Base-by-base conservation (phyloP, 768 basidiomycete genomes). In the Ramaria rubella region DNA sequence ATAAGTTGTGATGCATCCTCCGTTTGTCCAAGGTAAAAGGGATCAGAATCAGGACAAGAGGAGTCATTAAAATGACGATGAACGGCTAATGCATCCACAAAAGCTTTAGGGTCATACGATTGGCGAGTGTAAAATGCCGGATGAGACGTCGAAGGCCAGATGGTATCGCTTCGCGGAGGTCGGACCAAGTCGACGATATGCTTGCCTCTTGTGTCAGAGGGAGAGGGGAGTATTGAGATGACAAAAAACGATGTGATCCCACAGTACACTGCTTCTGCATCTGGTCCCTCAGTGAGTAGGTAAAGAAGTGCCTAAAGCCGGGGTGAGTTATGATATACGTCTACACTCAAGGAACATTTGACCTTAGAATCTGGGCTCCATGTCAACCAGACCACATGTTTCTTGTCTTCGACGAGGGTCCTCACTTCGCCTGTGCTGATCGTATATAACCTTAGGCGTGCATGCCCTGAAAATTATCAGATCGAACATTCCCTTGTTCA, bases 361-460 rank as follows among this genome's bases (percentile, higher is more conserved):
- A 54, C 52, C 29, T 54, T 54, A 8, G 52, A 54, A 27, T 54
- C 52, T 2, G 52, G 38, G 23, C 52, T 54, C 52, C 52, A 54
- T 5, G 52, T 29, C 27, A 38, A 44, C 6, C 5, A 29, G 8
- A 14, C 23, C 29, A 54, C 24, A 43, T 44, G 40, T 42, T 21
- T 26, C 5, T 44, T 29, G 26, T 23, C 38, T 19, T 54, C 40
- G 21, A 54, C 52, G 17, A 54, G 5, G 14, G 52, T 54, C 43
- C 43, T 54, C 11, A 44, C 24, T 29, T 54, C 23, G 38, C 52
- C 36, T 8, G 52, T 54, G 52, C 40, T 54, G 24, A 44, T 29
- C 7, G 52, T 54, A 38, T 40, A 54, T 6, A 54, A 14, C 5
- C 38, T 40, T 12, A 54, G 29, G 14, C 43, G 52, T 14, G 42